phyloP scores from a whole-genome alignment of 2,329 filamentous ascomycete species.

The Aureobasidium sp. region DNA sequence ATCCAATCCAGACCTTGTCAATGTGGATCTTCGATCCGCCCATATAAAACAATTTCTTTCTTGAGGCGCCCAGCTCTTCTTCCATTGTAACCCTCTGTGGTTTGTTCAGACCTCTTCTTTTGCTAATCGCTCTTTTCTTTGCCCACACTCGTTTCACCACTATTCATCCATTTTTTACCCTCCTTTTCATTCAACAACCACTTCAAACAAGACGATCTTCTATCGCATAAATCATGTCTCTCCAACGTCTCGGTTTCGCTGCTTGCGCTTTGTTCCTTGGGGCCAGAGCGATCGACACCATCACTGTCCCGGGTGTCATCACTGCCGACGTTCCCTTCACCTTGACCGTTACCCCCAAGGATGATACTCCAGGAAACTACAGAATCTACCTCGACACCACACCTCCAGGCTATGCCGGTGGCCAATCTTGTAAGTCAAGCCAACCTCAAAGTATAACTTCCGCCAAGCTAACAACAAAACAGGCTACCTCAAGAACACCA shows the following conservation, averaged over 20 bases:
- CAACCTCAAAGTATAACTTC: neutral
- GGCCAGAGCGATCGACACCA: conserved; percentile 18
- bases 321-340: conserved; percentile 21
- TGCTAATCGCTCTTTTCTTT: neutral
- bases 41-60: conserved; percentile 7
- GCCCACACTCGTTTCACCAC: neutral
- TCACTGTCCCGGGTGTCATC: conserved; percentile 20
- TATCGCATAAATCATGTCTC: neutral
- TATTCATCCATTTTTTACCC: neutral
- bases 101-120: neutral
- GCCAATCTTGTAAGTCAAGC: conserved; percentile 21
- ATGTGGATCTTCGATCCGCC: conserved; percentile 2
- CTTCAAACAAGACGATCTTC: neutral
- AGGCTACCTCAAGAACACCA: conserved; percentile 28
- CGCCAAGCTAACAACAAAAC: neutral
- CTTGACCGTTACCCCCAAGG: conserved; percentile 28
- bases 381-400: conserved; percentile 27
- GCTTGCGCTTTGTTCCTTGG: conserved; percentile 2
- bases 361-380: conserved; percentile 21
- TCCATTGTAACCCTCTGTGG: neutral
- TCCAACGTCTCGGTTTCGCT: conserved; percentile 3
- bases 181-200: neutral
- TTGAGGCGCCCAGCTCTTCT: neutral
- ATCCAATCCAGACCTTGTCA: conserved; percentile 5
- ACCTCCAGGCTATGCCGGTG: conserved; percentile 22